Evolutionary conservation across 1,139 yeast genomes (phyloP).

Genomic region (Saccharomyces hybrid): DNA sequence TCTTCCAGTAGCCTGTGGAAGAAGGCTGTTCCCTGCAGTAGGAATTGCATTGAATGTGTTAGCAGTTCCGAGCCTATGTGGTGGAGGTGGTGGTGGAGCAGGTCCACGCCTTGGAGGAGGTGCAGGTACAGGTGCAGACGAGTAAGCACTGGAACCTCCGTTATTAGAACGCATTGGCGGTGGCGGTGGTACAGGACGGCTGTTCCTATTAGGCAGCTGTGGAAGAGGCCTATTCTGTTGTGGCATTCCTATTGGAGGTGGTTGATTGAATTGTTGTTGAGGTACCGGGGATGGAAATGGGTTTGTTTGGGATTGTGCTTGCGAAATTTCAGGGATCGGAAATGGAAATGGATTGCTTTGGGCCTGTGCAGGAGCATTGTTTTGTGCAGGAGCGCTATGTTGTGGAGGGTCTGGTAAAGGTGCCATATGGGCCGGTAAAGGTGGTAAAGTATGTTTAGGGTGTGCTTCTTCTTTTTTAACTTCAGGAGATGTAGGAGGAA

Average conservation of each 20-base stretch:
- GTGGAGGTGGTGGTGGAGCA: conserved; percentile 26
- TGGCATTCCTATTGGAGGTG: conserved; percentile 14
- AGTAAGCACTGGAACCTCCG: conserved; percentile 15
- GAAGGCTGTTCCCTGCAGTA: neutral
- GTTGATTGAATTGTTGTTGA: conserved; percentile 20
- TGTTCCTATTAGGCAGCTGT: conserved; percentile 19
- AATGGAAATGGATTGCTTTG: conserved; percentile 8
- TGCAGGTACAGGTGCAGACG: conserved; percentile 24
- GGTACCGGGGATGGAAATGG: conserved; percentile 27
- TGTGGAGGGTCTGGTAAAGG: conserved; percentile 8
- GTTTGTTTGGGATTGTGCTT: conserved; percentile 14
- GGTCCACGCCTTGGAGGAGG: conserved; percentile 31
- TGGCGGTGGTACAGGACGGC: conserved; percentile 35
- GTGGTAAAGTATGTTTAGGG: conserved; percentile 8
- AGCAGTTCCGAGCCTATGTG: conserved; percentile 5
- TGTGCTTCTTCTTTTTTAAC: conserved; percentile 6
- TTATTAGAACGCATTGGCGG: conserved; percentile 33
- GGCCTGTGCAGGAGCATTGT: neutral
- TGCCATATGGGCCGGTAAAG: conserved; percentile 6
- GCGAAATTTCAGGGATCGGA: conserved; percentile 11
- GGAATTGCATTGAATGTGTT: neutral
- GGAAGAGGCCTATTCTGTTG: conserved; percentile 9
- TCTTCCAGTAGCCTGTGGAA: conserved; percentile 10
- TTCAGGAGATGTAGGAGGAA: conserved; percentile 13
- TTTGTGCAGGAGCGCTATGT: neutral